These are phyloP conservation scores for Kluyveromyces nonfermentans DNA, from an alignment of 805 yeast genomes.

Conservation along the genomic window DNA sequence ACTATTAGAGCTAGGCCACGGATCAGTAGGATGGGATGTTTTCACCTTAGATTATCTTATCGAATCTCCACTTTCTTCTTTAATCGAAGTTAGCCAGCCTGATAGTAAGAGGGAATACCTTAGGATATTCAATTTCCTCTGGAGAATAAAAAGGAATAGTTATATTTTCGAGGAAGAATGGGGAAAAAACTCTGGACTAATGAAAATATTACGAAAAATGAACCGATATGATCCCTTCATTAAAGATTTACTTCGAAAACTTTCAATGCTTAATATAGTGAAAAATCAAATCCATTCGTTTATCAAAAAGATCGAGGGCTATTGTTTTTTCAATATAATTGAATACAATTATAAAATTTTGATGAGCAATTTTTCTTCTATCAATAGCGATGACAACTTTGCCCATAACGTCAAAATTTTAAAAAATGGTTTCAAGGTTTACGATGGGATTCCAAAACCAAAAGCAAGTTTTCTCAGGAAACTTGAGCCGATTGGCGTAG, in stretches of 20 bases:
- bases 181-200: conserved; percentile 31
- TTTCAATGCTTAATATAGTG: conserved; percentile 23
- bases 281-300: conserved; percentile 30
- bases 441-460: conserved; percentile 27
- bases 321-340: conserved; percentile 26
- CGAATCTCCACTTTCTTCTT: conserved; percentile 41
- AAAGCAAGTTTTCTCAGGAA: conserved; percentile 6
- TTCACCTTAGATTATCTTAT: conserved; percentile 74
- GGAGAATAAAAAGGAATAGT: conserved; percentile 63
- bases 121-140: conserved; percentile 73
- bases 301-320: conserved; percentile 25
- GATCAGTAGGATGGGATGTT: conserved; percentile 83
- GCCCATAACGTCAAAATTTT: conserved; percentile 25
- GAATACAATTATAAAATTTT: conserved; percentile 25
- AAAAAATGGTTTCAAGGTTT: conserved; percentile 19
- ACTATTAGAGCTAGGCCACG: conserved; percentile 61
- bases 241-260: conserved; percentile 22
- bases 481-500: not conserved
- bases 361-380: conserved; percentile 21
- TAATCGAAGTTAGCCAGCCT: conserved; percentile 42
- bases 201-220: conserved; percentile 21
- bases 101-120: conserved; percentile 51
- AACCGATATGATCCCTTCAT: conserved; percentile 18
- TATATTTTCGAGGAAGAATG: conserved; percentile 42
- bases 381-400: conserved; percentile 27